phyloP scores from a whole-genome alignment of 345 rosid genomes.

The Eucalyptus guilfoylei region DNA sequence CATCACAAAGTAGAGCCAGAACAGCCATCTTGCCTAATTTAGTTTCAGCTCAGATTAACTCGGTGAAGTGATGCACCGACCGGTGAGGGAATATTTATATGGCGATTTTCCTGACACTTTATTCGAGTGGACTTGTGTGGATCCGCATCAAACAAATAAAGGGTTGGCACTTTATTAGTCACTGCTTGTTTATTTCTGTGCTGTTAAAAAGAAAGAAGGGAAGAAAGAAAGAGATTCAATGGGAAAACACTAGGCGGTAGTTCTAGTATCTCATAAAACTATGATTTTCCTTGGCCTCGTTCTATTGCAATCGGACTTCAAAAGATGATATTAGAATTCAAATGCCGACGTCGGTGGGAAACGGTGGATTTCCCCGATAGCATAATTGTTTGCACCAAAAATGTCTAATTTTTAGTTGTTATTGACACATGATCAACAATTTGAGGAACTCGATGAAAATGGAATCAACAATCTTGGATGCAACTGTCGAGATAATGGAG shows the following conservation, averaged over 20 bases:
- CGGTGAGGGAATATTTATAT: neutral
- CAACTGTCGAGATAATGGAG: too few species aligned
- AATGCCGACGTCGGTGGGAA: neutral
- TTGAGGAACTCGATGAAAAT: too few species aligned
- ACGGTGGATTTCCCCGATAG: neutral
- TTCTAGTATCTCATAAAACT: neutral
- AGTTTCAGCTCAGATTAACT: neutral
- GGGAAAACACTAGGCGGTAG: too few species aligned
- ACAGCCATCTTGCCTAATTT: neutral
- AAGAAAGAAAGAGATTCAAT: neutral
- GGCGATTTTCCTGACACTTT: neutral
- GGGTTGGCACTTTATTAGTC: neutral
- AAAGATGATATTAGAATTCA: neutral
- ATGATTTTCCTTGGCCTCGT: neutral
- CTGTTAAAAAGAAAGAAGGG: neutral
- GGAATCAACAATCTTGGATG: too few species aligned
- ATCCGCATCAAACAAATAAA: neutral
- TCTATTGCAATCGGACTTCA: neutral
- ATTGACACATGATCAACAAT: too few species aligned
- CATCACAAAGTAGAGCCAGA: neutral
- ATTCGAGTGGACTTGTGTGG: neutral
- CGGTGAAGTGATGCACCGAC: neutral
- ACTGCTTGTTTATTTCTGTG: neutral
- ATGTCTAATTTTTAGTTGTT: too few species aligned
- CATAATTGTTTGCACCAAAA: too few species aligned